Base-by-base conservation (phyloP, 2,329 filamentous ascomycete species). In the Fusarium sp. region DNA sequence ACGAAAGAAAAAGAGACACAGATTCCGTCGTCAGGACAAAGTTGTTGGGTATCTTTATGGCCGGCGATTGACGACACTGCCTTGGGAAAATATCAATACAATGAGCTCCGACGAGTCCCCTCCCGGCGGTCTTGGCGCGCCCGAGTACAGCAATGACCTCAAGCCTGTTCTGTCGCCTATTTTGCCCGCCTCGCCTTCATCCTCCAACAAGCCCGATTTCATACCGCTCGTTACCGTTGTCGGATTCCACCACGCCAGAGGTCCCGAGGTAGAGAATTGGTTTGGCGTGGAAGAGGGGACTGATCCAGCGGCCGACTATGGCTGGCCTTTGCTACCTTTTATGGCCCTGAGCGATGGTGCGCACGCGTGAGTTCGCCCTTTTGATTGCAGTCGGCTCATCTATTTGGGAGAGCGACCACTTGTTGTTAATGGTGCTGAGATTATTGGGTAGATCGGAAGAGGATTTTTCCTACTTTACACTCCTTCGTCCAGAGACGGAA, bases 391-490 rank as follows among this genome's bases (percentile, higher is more conserved):
- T n/a, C 24, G 45, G 12, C 38, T 46, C 45, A 45, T 18, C 40
- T 27, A 29, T 18, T 30, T 57, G 30, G 29, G 16, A 44, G 9
- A 38, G 30, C 20, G 47, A 40, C 20, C 29, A 29, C 24, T 45
- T 41, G 34, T 34, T 44, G 22, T 54, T 54, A 13, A 62, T 30
- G 43, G 54, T 62, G 60, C 72, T 74, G 56, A 75, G 48, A 62
- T 58, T 40, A 38, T 34, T 20, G 29, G 74, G 94, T 76, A 96
- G 93, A 59, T 91, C 93, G 24, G 92, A 91, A 62, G 96, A 99
- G 82, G 96, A 98, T 82, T 99, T 98, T 84, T 98, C 94, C 54
- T 99, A 99, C 83, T 99, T 99, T 80, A 98, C 95, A 11, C 89
- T 99, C 54, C 86, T 94, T 62, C 88, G 89, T 30, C 89, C 90